Evolutionary conservation across 2,329 filamentous ascomycete genomes (phyloP), one percentile per base, ranked within the genome.

Genomic region (Pyrenophora teres): DNA sequence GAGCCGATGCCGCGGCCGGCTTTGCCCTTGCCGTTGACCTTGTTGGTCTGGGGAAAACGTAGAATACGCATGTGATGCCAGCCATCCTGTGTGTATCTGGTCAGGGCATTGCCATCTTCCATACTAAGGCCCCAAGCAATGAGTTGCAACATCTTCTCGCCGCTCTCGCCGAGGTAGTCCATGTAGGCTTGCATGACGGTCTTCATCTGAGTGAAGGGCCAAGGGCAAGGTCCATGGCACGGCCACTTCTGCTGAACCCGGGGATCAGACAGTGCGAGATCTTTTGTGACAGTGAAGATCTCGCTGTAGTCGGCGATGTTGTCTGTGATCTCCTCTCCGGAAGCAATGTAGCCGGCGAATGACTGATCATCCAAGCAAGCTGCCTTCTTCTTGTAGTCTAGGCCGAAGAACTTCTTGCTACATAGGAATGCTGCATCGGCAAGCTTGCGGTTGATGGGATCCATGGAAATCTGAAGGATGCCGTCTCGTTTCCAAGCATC

Each of bases 261-360:
- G 1, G 63, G 56, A 40, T 81, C 77, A 4, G 67, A 52, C 2
- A 64, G 52, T 3, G 64, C 60, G 6, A 81, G 64, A 41, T 81
- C 78, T 51, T 81, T 81, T 10, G 76, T 81, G 15, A 81, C 76
- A 1, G 80, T 82, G 53, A 81, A 81, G 27, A 81, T 80, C 62
- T 81, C 79, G 0, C 76, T 79, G 57, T 81, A 81, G 59, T 82
- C 79, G 13, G 77, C 77, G 21, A 81, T 72, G 31, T 78, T 78
- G 46, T 78, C 62, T 3, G 60, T 60, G 27, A 63, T 38, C 27
- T 66, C 63, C 42, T 81, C 79, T 0, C 79, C 79, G 0, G 76
- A 79, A 19, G 78, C 79, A 40, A 81, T 76, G 57, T 81, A 81
- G 2, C 79, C 79, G 0, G 78, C 63, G 40, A 79, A 81, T 55